phyloP scores from a whole-genome alignment of 805 yeast genomes.

The Wickerhamomyces alni region DNA sequence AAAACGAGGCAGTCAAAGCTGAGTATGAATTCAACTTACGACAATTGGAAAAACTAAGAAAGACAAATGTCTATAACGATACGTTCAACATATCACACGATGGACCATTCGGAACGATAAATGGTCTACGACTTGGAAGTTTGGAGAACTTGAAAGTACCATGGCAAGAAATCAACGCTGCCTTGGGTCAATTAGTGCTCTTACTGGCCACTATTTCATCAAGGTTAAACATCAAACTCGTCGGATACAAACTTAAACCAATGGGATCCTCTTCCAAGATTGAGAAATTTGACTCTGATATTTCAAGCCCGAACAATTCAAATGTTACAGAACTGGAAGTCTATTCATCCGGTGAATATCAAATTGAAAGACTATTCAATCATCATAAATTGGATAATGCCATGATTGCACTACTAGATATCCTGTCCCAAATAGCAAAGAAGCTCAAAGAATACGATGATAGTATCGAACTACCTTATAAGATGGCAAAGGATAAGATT shows the following conservation, averaged over 20 bases:
- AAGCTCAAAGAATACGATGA: constrained; percentile 39
- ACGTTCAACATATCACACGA: constrained; percentile 80
- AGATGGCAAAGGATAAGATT: constrained; percentile 62
- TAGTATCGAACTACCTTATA: constrained; percentile 66
- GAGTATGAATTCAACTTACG: constrained; percentile 55
- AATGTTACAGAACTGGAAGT: constrained; percentile 31
- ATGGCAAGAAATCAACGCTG: constrained; percentile 90
- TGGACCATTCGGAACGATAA: constrained; percentile 82
- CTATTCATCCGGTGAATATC: constrained; percentile 67
- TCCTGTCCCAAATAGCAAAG: constrained; percentile 32
- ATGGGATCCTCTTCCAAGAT: constrained; percentile 81
- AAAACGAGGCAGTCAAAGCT: constrained; percentile 57
- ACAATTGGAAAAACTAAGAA: constrained; percentile 65
- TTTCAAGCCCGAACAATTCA: constrained; percentile 28
- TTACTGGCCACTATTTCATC: constrained; percentile 59
- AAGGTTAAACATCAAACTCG: constrained; percentile 47
- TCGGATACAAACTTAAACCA: constrained; percentile 64
- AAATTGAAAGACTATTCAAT: constrained; percentile 63
- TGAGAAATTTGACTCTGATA: constrained; percentile 43
- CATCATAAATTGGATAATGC: constrained; percentile 77
- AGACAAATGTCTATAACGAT: constrained; percentile 76
- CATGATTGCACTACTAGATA: constrained; percentile 69
- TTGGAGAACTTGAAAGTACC: constrained; percentile 56
- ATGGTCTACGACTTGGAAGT: constrained; percentile 77
- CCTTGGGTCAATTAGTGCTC: constrained; percentile 77